Conservation (phyloP, 2,329 filamentous ascomycete species). For the Aspergillus proliferans region DNA sequence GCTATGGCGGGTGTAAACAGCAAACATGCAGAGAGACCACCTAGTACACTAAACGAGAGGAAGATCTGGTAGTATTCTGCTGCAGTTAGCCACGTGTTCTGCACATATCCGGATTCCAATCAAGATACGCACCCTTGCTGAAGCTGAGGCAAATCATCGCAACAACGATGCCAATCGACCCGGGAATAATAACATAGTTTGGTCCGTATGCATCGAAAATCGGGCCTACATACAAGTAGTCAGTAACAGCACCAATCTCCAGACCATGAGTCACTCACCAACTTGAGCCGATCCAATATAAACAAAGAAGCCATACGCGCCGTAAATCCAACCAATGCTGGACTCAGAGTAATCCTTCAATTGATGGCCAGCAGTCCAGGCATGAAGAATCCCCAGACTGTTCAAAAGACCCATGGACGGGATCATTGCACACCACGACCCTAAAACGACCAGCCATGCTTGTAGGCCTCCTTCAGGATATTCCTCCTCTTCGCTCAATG, state of each 20-base stretch:
- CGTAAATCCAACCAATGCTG: slow-evolving; percentile 39
- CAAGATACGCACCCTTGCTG: background rate
- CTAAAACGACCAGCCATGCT: slow-evolving; percentile 41
- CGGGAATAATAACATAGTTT: slow-evolving; percentile 22
- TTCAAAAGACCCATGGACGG: slow-evolving; percentile 38
- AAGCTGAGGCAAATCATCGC: slow-evolving; percentile 11
- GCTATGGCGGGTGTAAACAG: slow-evolving; percentile 28
- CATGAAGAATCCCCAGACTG: slow-evolving; percentile 34
- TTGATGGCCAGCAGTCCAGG: slow-evolving; percentile 34
- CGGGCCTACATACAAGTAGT: slow-evolving; percentile 19
- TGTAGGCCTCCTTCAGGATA: slow-evolving; percentile 38
- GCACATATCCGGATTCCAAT: too few species aligned
- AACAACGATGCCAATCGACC: slow-evolving; percentile 17
- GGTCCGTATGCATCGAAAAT: slow-evolving; percentile 35
- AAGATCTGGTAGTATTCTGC: slow-evolving; percentile 34
- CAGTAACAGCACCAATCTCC: background rate
- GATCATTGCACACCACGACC: slow-evolving; percentile 37
- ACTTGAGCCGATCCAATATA: slow-evolving; percentile 25
- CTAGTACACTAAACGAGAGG: slow-evolving; percentile 29
- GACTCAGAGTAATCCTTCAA: slow-evolving; percentile 28
- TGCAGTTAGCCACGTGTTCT: background rate
- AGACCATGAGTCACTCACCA: background rate
- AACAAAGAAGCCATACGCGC: slow-evolving; percentile 35
- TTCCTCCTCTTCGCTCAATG: background rate
- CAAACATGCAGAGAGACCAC: slow-evolving; percentile 24